These are phyloP conservation scores for Wickerhamiella allomyrinae DNA, from an alignment of 805 yeast species.

Conservation along the genomic window DNA sequence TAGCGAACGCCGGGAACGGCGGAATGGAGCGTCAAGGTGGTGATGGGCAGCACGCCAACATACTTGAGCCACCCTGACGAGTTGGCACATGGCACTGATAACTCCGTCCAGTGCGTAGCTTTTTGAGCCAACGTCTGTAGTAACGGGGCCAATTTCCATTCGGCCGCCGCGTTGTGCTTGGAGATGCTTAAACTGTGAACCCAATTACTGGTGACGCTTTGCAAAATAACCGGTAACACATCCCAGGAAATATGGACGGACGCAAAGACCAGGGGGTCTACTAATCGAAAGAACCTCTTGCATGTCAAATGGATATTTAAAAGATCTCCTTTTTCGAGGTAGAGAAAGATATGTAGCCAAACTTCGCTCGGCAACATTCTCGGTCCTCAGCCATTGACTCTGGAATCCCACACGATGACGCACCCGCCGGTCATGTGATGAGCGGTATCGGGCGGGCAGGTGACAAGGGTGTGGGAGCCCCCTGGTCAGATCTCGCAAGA, in stretches of 20 bases:
- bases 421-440: too few relatives aligned
- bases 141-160: conserved; percentile 13
- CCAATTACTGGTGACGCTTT: background rate
- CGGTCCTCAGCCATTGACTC: too few relatives aligned
- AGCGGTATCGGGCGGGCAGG: too few relatives aligned
- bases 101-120: conserved; percentile 1
- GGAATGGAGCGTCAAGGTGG: conserved; percentile 1
- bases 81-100: conserved; percentile 3
- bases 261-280: background rate
- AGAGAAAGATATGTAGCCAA: background rate
- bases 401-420: too few relatives aligned
- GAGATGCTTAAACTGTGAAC: background rate
- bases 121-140: conserved; percentile 2
- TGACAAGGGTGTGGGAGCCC: too few relatives aligned
- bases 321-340: background rate
- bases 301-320: background rate
- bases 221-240: background rate
- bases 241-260: background rate
- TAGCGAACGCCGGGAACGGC: background rate
- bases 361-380: conserved; percentile 1
- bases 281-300: background rate
- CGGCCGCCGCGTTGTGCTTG: conserved; percentile 5
- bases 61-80: conserved; percentile 18
- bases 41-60: conserved; percentile 5
- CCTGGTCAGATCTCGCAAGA: too few relatives aligned